Evolutionary conservation across 352 stramenopile genomes (phyloP), one percentile per base, ranked within the genome.

Genomic region (Globisporangium uncinulatum): DNA sequence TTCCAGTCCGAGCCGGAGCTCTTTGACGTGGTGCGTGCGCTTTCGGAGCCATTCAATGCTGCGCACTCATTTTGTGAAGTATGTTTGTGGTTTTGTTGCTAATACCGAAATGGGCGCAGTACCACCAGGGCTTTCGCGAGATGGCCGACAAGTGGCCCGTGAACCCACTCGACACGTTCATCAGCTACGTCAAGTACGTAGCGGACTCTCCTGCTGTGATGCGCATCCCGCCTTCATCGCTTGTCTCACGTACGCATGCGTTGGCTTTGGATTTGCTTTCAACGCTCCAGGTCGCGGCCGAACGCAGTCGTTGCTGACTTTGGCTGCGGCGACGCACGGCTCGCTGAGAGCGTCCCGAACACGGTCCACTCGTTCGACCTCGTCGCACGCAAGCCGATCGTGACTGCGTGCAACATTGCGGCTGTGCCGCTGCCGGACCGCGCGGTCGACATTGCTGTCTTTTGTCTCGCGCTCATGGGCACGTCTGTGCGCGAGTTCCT

Each of bases 361-460:
- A 97, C 79, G 39, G 96, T 99, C 47, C 90, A 98, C 70, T 99
- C 95, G 32, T 99, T 99, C 70, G 97, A 99, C 79, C 73, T 99
- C 36, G 96, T 99, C 19, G 92, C 96, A 2, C 78, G 78, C 48
- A 97, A 97, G 58, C 57, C 73, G n/a, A 63, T 73, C 37, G 83
- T 99, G 20, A 96, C 96, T 0, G 92, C 96, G n/a, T 98, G 96
- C 75, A 97, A 99, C 71, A 99, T 99, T 71, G 86, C 94, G n/a
- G 61, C 87, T 47, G 83, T 92, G 34, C 97, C 97, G 20, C 74
- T 99, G 11, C 44, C 72, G 1, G 67, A 97, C 59, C 73, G 71
- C 52, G 89, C 73, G 17, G 79, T 99, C 3, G 95, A 99, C 71
- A 89, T 99, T 54, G 96, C 73, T 15, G 86, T 99, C 15, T 99